These are phyloP conservation scores for Leptographium galeiforme DNA, from an alignment of 2,329 filamentous ascomycete species.

Conservation along the genomic window DNA sequence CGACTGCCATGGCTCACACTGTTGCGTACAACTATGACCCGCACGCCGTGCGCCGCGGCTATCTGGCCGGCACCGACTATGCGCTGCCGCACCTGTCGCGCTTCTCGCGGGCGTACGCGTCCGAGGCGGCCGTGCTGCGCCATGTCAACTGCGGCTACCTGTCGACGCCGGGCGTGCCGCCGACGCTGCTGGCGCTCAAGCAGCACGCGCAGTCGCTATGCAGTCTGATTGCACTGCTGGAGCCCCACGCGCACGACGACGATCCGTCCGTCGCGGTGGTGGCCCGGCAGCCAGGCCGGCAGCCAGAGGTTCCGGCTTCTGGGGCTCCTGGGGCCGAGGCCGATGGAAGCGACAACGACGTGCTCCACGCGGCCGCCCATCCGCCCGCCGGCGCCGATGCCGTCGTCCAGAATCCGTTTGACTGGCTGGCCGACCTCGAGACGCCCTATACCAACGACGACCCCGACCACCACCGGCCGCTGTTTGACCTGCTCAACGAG, in stretches of 20 bases:
- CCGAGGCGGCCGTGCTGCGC: conserved; percentile 20
- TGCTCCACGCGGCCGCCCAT: background rate
- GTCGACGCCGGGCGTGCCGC: conserved; percentile 35
- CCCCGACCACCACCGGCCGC: conserved; percentile 30
- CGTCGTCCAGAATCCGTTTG: conserved; percentile 32
- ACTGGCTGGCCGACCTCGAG: conserved; percentile 41
- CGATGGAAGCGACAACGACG: background rate
- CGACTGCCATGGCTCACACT: conserved; percentile 9
- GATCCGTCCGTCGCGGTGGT: conserved; percentile 1
- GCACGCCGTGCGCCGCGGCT: conserved; percentile 8
- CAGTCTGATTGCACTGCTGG: conserved; percentile 35
- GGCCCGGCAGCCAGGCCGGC: background rate
- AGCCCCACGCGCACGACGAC: conserved; percentile 16
- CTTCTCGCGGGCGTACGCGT: conserved; percentile 21
- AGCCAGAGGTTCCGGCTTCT: no score
- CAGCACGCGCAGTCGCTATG: conserved; percentile 45
- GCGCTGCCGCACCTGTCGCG: conserved; percentile 26
- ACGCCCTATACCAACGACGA: conserved; percentile 35
- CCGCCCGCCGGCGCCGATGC: background rate
- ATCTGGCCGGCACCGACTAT: conserved; percentile 24
- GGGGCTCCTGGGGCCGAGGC: no score
- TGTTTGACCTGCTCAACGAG: conserved; percentile 32
- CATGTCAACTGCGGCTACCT: conserved; percentile 46
- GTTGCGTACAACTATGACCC: conserved; percentile 10
- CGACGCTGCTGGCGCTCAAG: conserved; percentile 44